phyloP scores from a whole-genome alignment of 495 filamentous ascomycete species.

The Xylaria scruposa region DNA sequence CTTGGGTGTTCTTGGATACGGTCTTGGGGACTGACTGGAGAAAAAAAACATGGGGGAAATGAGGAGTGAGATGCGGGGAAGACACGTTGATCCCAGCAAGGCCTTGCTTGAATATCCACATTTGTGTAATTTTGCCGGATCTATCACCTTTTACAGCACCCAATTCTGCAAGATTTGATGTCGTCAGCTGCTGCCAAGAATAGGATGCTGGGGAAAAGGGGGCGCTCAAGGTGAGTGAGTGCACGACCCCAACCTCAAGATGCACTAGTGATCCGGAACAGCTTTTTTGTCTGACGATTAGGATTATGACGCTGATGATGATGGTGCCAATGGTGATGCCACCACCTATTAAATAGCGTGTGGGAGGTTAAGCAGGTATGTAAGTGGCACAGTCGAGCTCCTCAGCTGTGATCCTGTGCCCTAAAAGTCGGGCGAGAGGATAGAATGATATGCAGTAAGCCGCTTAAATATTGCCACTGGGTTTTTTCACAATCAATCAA shows the following conservation, averaged over 20 bases:
- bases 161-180: not conserved
- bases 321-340: not conserved
- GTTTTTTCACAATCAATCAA: not conserved
- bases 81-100: not conserved
- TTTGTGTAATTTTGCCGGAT: constrained; percentile 14
- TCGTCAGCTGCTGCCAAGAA: constrained; percentile 16
- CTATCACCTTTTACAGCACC: constrained; percentile 16
- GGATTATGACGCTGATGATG: not conserved
- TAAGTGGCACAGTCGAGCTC: not conserved
- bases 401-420: not conserved
- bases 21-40: not conserved
- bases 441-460: not conserved
- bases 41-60: constrained; percentile 16
- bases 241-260: not conserved
- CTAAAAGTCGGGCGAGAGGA: not conserved
- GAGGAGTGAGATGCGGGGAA: constrained; percentile 24
- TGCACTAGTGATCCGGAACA: not conserved
- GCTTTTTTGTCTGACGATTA: constrained; percentile 3
- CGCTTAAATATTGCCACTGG: not conserved
- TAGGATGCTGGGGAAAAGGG: constrained; percentile 23
- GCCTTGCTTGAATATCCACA: not conserved
- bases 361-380: not conserved
- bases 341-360: not conserved
- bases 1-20: not conserved
- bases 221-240: not conserved